Evolutionary conservation across 352 stramenopile species (phyloP), one percentile per base, ranked within the genome.

Genomic region (Pythium myriotylum): DNA sequence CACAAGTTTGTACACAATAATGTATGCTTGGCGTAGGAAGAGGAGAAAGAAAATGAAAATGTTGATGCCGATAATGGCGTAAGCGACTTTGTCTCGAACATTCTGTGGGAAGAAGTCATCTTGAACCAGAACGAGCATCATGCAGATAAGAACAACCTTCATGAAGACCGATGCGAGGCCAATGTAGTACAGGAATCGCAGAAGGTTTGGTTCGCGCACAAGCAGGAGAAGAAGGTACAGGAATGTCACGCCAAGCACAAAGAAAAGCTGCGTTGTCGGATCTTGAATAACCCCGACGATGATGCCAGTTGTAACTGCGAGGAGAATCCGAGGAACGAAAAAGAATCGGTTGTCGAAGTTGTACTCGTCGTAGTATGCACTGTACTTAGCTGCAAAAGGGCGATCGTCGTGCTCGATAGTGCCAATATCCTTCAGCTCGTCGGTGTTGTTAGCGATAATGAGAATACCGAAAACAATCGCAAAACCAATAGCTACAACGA

Each of bases 321-420:
- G 65, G 35, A 92, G 41, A 56, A 92, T 92, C 0, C 85, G 76
- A 6, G 81, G 81, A 22, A 94, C 73, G 59, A 96, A 96, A 65
- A 96, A 96, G 64, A 88, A 94, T 17, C 87, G 85, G 62, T 96
- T 94, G 61, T 92, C 81, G 32, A 91, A 92, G 68, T 93, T 94
- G 79, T 92, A 94, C 77, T 94, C 85, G 54, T 94, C 86, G 51
- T 94, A 96, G 74, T 92, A 93, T 17, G 81, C 76, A 50, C 87
- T 83, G 73, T 94, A 96, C 73, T 91, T 92, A 60, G 65, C 74
- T 23, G 80, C 90, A 64, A 94, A 92, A 17, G 81, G 64, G 0
- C 83, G 84, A 37, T 94, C 74, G 51, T 91, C 79, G 57, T 96
- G 85, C 54, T 88, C 83, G 48, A 78, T 79, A 4, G 85, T 88